Base-by-base conservation (phyloP, 768 basidiomycete species). In the Hygrocybe coccinea region DNA sequence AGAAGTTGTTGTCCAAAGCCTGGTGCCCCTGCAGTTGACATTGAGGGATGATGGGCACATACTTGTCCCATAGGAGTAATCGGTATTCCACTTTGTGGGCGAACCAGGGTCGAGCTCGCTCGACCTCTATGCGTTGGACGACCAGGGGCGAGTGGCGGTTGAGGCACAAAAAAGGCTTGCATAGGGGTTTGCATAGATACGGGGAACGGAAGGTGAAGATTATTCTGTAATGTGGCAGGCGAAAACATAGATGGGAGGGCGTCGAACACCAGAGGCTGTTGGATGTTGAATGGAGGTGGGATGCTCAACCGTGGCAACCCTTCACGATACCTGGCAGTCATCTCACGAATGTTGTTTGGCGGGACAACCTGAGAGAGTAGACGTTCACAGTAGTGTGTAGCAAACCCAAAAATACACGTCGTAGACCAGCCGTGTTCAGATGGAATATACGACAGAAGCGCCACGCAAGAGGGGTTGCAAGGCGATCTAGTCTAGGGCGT, bases 101-200 rank as follows among this genome's bases (percentile, higher is more conserved):
- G 78, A 37, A 86, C 82, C 57, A 85, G 85, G 14, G 81, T 80
- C 6, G 89, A 72, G 66, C 85, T 89, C 17, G 84, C 79, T 56
- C 86, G 84, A 41, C 74, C 75, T 59, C 83, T 79, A 56, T 86
- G 84, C 2, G 71, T 64, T 0, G 84, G 83, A 38, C 81, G 80
- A 45, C 68, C 74, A 1, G 83, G 83, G 1, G 76, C 75, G 24
- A 69, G 72, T 22, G 79, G 79, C 5, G 76, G 78, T 35, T 74
- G 77, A 1, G 71, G 73, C 34, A 74, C 71, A 58, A 87, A 87
- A 70, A 84, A 86, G 17, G 80, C 67, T 64, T 89, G 88, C 75
- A 89, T 83, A 44, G 87, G 88, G 3, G 86, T 88, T 65, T 86
- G 87, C 50, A 88, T 70, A 47, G 79, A 50, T 5, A 75, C 69